Base-by-base conservation (phyloP, 257 asterid genomes). In the Nicotiana undulata region DNA sequence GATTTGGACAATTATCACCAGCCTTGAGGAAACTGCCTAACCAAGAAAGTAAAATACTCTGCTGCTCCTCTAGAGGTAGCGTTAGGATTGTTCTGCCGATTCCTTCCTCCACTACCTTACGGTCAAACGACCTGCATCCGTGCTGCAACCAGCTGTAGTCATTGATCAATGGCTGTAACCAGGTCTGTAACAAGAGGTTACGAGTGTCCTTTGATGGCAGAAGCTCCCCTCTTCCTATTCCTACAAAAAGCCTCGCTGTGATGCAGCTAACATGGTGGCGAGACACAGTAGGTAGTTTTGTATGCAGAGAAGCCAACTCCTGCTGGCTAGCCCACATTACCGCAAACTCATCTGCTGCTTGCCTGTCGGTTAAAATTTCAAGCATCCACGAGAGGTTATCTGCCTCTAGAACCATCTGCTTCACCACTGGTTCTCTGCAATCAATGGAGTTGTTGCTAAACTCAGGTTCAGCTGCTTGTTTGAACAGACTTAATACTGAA, bases 1-100 rank as follows among this genome's bases (percentile, higher is more conserved):
- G 97, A 90, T 95, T 95, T 7, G 98, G 99, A 80, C 99, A 95
- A 63, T 84, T 88, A 77, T 95, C 97, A 2, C 98, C 99, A 2
- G 90, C 84, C 89, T 90, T 95, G 34, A 95, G 87, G 55, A 93
- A 95, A 79, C 88, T 88, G 13, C 95, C 92, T 64, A 95, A 49
- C 99, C 99, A 95, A 80, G 91, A 85, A 26, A 95, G 88, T 81
- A 95, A 78, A 65, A 95, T 86, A 68, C 91, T 88, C 86, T 88
- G 92, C 88, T 95, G 99, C 64, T 95, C 98, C 87, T 95, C 98
- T 51, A 95, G 83, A 7, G 99, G 97, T 24, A 95, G 90, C 2
- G 99, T 95, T 22, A 95, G 90, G 22, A 95, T 88, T 0, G 98
- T 92, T 85, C 97, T 82, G 8, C 99, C 97, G 5, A 95, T 91